Conservation (phyloP, 306 rosid genomes). For the Casuarina glauca region DNA sequence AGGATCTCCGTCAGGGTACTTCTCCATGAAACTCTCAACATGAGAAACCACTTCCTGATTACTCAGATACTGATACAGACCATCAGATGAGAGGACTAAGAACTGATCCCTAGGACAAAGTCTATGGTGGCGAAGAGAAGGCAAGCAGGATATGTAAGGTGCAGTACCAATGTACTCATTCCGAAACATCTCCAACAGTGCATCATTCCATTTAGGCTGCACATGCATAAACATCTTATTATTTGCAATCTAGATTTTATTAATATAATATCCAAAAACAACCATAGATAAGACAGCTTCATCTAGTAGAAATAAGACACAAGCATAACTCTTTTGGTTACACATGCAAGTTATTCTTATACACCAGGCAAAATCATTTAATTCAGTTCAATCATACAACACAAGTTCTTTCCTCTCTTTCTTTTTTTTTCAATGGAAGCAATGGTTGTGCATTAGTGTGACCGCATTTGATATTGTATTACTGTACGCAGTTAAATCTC, state of each 20-base stretch:
- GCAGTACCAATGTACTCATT: slow-evolving; percentile 90
- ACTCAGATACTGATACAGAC: slow-evolving; percentile 89
- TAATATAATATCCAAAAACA: slow-evolving; percentile 18
- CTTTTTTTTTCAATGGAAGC: too few species aligned
- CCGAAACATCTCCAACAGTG: slow-evolving; percentile 90
- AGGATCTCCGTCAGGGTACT: slow-evolving; percentile 98
- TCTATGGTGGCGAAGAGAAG: slow-evolving; percentile 89
- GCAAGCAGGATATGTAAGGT: slow-evolving; percentile 89
- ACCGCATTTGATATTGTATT: background rate
- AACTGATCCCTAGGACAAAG: slow-evolving; percentile 87
- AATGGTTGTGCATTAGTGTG: too few species aligned
- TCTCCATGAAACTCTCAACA: slow-evolving; percentile 95
- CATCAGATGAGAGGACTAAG: slow-evolving; percentile 95
- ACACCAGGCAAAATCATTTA: background rate
- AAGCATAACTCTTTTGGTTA: slow-evolving; percentile 20
- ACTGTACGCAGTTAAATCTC: background rate
- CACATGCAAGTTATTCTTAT: background rate
- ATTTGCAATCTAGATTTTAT: slow-evolving; percentile 20
- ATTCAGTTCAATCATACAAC: background rate
- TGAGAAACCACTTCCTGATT: slow-evolving; percentile 95
- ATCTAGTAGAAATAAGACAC: slow-evolving; percentile 13
- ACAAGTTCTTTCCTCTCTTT: too few species aligned
- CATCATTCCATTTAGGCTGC: slow-evolving; percentile 95
- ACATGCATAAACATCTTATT: slow-evolving; percentile 32
- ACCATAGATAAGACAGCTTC: background rate